phyloP scores from a whole-genome alignment of 2,329 filamentous ascomycete species.

The Trichoderma endophyticum region DNA sequence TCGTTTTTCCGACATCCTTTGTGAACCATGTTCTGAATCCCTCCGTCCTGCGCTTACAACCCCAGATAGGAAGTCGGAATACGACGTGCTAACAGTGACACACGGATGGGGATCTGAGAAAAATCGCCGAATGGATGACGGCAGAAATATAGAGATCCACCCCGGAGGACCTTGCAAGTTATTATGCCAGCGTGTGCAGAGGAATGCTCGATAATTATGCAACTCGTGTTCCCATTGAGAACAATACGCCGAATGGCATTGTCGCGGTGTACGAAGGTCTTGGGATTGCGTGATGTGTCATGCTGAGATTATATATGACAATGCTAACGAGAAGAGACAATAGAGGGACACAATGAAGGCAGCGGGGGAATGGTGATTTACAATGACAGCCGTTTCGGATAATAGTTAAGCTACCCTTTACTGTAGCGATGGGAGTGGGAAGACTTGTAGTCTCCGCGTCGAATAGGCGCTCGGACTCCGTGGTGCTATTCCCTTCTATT shows the following conservation, averaged over 20 bases:
- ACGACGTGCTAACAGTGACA: not conserved
- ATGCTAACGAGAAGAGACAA: not conserved
- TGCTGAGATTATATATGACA: not conserved
- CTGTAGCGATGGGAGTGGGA: not conserved
- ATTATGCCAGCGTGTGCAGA: not conserved
- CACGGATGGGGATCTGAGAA: not conserved
- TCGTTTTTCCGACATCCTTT: not conserved
- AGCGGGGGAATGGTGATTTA: not conserved
- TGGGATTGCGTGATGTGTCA: not conserved
- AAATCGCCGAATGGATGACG: not conserved
- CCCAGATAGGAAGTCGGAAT: not conserved
- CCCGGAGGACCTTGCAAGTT: not conserved
- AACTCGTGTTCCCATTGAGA: not conserved
- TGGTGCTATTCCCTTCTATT: not conserved
- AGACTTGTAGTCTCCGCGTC: not conserved
- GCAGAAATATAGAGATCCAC: not conserved
- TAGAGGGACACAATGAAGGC: not conserved
- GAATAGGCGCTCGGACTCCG: not conserved
- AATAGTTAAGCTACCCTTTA: no score
- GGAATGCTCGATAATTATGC: not conserved
- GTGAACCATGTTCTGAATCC: not conserved
- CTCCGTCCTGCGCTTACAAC: not conserved
- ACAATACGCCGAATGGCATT: not conserved
- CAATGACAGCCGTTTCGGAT: not conserved
- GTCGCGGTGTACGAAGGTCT: not conserved